Percentiles rank a stretch among this genome's conserved stretches.
Evolutionary conservation across 2,329 filamentous ascomycete genomes (phyloP).

Genomic region (Tympanopsis confertula): DNA sequence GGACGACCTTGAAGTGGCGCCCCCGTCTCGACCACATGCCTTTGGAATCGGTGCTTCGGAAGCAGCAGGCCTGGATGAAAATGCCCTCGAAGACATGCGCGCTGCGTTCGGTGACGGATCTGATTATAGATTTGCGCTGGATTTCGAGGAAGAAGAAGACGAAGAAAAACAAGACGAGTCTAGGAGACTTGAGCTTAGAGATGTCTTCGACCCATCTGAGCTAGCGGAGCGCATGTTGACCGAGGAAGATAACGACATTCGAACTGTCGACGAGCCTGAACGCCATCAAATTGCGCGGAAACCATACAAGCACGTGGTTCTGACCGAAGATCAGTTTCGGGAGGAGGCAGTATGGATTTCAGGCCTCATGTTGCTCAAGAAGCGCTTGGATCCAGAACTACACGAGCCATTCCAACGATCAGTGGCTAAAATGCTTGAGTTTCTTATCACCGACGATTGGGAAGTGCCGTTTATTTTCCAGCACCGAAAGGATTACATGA

Average conservation of each 20-base stretch:
- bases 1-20: constrained; percentile 80
- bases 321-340: constrained; percentile 73
- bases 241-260: constrained; percentile 86
- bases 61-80: constrained; percentile 77
- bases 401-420: constrained; percentile 76
- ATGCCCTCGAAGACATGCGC: constrained; percentile 89
- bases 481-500: constrained; percentile 93
- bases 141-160: constrained; percentile 77
- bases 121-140: constrained; percentile 90
- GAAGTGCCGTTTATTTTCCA: constrained; percentile 98
- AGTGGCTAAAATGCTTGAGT: constrained; percentile 83
- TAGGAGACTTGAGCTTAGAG: constrained; percentile 73
- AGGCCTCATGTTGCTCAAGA: constrained; percentile 79
- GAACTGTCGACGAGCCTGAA: constrained; percentile 80
- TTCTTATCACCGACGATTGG: constrained; percentile 86
- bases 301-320: constrained; percentile 70
- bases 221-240: constrained; percentile 89
- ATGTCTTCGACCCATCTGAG: constrained; percentile 95
- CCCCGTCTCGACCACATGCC: constrained; percentile 61
- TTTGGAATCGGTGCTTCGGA: constrained; percentile 57
- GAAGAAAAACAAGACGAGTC: constrained; percentile 69
- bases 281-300: constrained; percentile 86
- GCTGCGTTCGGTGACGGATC: constrained; percentile 90
- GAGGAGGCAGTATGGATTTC: constrained; percentile 91
- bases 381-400: constrained; percentile 60